Conservation (phyloP, 1,284 basidiomycete species). For the Cystobasidium sp. region DNA sequence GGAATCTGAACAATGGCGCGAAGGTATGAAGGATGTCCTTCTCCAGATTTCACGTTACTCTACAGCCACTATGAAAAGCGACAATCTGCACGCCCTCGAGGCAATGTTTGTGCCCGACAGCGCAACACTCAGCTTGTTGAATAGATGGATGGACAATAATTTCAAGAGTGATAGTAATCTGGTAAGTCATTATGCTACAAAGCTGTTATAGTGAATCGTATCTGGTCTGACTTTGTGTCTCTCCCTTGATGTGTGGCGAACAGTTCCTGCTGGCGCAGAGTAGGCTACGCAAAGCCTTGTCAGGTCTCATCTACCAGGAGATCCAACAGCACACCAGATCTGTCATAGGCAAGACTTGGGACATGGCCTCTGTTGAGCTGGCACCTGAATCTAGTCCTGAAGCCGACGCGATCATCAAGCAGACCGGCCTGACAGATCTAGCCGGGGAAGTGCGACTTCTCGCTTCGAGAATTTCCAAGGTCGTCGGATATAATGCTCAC, state of each 20-base stretch:
- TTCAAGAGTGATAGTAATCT: conserved; percentile 45
- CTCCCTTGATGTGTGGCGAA: conserved; percentile 44
- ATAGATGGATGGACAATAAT: conserved; percentile 48
- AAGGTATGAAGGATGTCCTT: conserved; percentile 65
- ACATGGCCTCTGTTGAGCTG: neutral
- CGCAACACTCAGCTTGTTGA: conserved; percentile 43
- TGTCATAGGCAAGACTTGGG: neutral
- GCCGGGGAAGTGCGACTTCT: conserved; percentile 69
- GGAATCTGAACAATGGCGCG: conserved; percentile 62
- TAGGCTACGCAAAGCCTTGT: conserved; percentile 68
- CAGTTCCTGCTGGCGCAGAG: conserved; percentile 67
- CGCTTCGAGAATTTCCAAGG: conserved; percentile 69
- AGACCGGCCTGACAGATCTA: conserved; percentile 70
- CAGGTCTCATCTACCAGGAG: conserved; percentile 64
- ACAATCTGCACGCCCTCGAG: neutral
- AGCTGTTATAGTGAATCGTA: neutral
- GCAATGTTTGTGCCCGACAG: conserved; percentile 57
- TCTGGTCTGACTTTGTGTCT: neutral
- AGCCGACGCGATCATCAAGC: conserved; percentile 41
- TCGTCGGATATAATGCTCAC: conserved; percentile 54
- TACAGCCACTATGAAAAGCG: neutral
- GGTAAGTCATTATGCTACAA: neutral
- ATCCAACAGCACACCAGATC: neutral
- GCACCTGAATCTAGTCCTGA: neutral
- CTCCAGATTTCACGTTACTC: conserved; percentile 64